Base-by-base conservation (phyloP, 345 rosid genomes). In the Leavenworthia alabamica region DNA sequence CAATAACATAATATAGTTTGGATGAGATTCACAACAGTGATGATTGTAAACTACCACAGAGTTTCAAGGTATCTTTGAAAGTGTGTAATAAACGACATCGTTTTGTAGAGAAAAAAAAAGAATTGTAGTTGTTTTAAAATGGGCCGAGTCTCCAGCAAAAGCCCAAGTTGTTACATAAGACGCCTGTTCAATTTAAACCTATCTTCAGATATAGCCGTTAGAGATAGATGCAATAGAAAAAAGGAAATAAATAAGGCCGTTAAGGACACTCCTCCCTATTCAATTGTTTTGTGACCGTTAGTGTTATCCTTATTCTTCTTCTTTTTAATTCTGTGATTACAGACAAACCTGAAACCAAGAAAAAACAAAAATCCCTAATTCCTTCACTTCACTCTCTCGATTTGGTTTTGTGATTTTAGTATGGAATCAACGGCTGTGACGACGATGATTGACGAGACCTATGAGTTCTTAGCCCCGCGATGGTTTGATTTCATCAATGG, bases 401-500 rank as follows among this genome's bases (percentile, higher is more conserved):
- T 48, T 37, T 13, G 17, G 11, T 36, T 36, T 36, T 36, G 40
- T 12, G 7, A 36, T 36, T 20, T 9, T 40, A n/a, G 8, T 7
- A 70, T 70, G 63, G 68, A 61, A 23, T 64, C 17, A 33, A 9
- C 42, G 0, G 43, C 75, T 2, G 66, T n/a, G 23, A 19, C 50
- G 45, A 11, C 67, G 27, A 63, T 86, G 63, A 57, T 90, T 14
- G 97, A 93, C 49, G 80, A 81, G 62, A 36, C 63, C 0, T 93
- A 89, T 68, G 99, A 93, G 80, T 93, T 87, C 78, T 82, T 86
- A 5, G 99, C 99, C 4, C 97, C 97, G 1, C 51, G 76, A 19
- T 94, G 92, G 80, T 94, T 77, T n/a, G 96, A 94, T 68, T 94
- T 94, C 75, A 61, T 71, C 0, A 75, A 65, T 2, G 96, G 75